Percentiles rank a stretch among this genome's conserved stretches.
Evolutionary conservation across 108 stramenopile species (phyloP).

Genomic region (Cyclotella distinguenda): DNA sequence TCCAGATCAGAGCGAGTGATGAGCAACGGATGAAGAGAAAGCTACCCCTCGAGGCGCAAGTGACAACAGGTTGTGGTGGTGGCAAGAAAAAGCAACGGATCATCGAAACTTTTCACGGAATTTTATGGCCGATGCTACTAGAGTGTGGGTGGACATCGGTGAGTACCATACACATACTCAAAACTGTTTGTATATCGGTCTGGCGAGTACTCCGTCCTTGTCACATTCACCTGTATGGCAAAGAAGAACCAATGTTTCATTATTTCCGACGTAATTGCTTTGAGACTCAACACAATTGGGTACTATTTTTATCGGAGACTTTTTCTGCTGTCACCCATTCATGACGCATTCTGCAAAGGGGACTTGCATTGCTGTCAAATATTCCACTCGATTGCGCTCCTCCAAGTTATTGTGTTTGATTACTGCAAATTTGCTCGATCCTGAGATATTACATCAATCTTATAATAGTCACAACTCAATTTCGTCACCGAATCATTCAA

Average conservation of each 20-base stretch:
- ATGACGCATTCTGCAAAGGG: no score
- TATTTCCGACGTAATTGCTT: no score
- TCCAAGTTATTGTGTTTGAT: no score
- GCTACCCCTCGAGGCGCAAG: constrained; percentile 9
- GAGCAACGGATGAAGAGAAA: constrained; percentile 12
- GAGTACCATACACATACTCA: background rate
- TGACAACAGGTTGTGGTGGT: constrained; percentile 16
- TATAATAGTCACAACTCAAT: no score
- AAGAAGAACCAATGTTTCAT: no score
- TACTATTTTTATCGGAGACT: background rate
- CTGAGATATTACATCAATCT: no score
- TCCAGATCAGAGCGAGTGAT: no score
- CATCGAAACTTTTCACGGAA: constrained; percentile 50
- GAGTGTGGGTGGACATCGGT: constrained; percentile 58
- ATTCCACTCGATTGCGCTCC: no score
- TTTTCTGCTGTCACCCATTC: background rate
- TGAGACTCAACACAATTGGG: background rate
- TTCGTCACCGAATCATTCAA: background rate
- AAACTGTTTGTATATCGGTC: background rate
- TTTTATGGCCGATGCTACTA: constrained; percentile 55
- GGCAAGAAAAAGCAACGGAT: constrained; percentile 42
- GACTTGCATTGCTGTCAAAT: no score
- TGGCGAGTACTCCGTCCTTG: background rate
- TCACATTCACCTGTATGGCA: no score
- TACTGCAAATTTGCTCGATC: no score